Conservation (phyloP, 371 early-diverging fungal genomes). For the Mucor mucedo region DNA sequence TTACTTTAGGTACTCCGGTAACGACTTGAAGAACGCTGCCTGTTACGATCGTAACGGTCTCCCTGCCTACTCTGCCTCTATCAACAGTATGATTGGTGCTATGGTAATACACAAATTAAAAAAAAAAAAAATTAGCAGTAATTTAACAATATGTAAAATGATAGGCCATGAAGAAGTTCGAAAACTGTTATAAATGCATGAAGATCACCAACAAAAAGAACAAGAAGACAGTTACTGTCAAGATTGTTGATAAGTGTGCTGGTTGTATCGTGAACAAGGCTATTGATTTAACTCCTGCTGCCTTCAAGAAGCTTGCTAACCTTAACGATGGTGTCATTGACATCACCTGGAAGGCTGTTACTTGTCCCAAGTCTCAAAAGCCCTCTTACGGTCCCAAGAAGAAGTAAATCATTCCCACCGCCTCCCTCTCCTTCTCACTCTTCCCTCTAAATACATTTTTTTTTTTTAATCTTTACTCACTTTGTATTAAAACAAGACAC, state of each 20-base stretch:
- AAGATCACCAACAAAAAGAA: slow-evolving; percentile 50
- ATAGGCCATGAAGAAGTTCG: slow-evolving; percentile 54
- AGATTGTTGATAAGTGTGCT: slow-evolving; percentile 56
- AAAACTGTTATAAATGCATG: slow-evolving; percentile 58
- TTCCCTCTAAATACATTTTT: neutral
- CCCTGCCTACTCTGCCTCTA: slow-evolving; percentile 41
- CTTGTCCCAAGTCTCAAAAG: slow-evolving; percentile 26
- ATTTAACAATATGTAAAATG: too few relatives aligned
- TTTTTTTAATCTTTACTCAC: neutral
- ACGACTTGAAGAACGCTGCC: slow-evolving; percentile 53
- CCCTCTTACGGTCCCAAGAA: slow-evolving; percentile 34
- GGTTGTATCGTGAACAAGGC: slow-evolving; percentile 48
- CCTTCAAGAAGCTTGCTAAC: slow-evolving; percentile 45
- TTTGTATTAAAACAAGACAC: too few relatives aligned
- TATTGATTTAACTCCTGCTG: slow-evolving; percentile 54
- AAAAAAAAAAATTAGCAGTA: too few relatives aligned
- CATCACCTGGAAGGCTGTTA: slow-evolving; percentile 48
- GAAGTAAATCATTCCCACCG: slow-evolving; percentile 7
- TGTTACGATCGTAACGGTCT: slow-evolving; percentile 57
- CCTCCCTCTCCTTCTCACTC: neutral
- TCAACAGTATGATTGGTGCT: slow-evolving; percentile 52
- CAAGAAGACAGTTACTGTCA: slow-evolving; percentile 43
- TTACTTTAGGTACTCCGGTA: slow-evolving; percentile 46
- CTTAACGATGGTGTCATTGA: slow-evolving; percentile 50
- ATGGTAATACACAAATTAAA: slow-evolving; percentile 34